phyloP scores from a whole-genome alignment of 208 protist species.

The Acanthamoeba culbertsoni region DNA sequence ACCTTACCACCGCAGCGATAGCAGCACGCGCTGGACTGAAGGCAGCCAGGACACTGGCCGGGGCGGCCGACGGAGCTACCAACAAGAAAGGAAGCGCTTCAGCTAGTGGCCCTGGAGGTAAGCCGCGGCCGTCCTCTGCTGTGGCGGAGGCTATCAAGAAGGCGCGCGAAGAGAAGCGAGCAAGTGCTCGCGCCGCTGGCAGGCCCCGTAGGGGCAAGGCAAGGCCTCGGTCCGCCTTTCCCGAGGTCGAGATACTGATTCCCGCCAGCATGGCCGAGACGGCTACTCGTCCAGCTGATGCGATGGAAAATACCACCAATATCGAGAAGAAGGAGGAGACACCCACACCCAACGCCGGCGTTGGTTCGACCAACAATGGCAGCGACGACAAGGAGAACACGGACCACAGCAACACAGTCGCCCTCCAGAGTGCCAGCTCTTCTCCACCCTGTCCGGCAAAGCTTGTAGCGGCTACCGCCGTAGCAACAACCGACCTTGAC shows the following conservation, averaged over 20 bases:
- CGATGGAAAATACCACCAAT: not conserved
- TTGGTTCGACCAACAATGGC: not conserved
- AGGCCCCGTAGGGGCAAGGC: not conserved
- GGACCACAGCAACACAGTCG: not conserved
- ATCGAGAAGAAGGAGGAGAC: not conserved
- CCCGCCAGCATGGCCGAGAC: slow-evolving; percentile 4
- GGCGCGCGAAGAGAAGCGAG: slow-evolving; percentile 19
- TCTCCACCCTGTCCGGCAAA: no score
- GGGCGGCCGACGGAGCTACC: not conserved
- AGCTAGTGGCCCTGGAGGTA: not conserved
- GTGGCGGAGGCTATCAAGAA: slow-evolving; percentile 31
- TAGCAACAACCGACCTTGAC: no score
- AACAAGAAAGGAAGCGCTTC: not conserved
- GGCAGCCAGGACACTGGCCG: not conserved
- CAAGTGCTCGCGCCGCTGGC: not conserved
- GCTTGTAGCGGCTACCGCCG: no score
- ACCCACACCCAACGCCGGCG: not conserved
- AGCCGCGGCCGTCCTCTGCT: not conserved
- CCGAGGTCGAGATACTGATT: not conserved
- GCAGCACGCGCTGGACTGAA: not conserved
- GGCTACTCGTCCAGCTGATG: not conserved
- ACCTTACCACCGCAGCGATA: not conserved
- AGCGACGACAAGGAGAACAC: not conserved
- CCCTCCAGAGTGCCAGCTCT: no score
- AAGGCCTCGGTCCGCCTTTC: not conserved